phyloP scores from a whole-genome alignment of 257 asterid species.

The Solanum verrucosum region DNA sequence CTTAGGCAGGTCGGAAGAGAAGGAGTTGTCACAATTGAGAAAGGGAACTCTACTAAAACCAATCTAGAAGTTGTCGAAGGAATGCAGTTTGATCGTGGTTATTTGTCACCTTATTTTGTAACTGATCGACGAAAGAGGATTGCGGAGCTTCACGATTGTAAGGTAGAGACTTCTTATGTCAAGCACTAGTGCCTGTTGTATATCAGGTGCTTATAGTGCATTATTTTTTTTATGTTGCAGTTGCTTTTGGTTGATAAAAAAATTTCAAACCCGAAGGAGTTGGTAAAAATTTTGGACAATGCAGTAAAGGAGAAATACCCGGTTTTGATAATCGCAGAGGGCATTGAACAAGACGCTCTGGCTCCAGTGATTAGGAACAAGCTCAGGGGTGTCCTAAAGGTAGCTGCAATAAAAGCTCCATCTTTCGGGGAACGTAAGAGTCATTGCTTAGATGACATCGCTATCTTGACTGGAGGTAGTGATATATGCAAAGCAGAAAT shows the following conservation, averaged over 20 bases:
- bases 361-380: conserved; percentile 77
- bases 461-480: conserved; percentile 80
- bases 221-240: conserved; percentile 32
- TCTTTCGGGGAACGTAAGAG: conserved; percentile 76
- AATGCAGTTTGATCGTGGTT: conserved; percentile 87
- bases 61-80: conserved; percentile 62
- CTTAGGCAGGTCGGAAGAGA: conserved; percentile 51
- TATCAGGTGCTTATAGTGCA: neutral
- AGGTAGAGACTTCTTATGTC: conserved; percentile 33
- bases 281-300: conserved; percentile 68
- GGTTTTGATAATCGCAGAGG: conserved; percentile 63
- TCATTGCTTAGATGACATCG: conserved; percentile 70
- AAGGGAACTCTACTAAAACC: conserved; percentile 57
- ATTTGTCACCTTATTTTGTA: conserved; percentile 73
- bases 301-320: conserved; percentile 76
- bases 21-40: conserved; percentile 59
- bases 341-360: conserved; percentile 66
- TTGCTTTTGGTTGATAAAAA: conserved; percentile 75
- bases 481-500: neutral
- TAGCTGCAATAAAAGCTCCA: conserved; percentile 74
- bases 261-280: conserved; percentile 52
- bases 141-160: conserved; percentile 71
- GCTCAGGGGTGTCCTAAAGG: conserved; percentile 61
- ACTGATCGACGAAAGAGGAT: conserved; percentile 60
- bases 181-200: neutral